Evolutionary conservation across 106 monocot species (phyloP).

Genomic region (Narthecium ossifragum): DNA sequence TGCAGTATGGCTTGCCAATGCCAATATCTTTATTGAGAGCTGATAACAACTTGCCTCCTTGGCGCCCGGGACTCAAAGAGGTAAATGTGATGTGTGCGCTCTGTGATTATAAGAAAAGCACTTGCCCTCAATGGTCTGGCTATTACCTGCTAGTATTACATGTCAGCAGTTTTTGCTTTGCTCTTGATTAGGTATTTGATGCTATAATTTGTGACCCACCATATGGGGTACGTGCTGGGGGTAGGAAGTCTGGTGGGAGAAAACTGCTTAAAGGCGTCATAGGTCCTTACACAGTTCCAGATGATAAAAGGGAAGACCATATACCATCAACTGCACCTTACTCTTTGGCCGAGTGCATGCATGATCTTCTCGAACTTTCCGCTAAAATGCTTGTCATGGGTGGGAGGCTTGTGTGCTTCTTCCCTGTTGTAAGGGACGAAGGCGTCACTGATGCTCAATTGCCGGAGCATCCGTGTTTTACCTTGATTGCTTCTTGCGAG

Average conservation of each 20-base stretch:
- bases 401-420: slow-evolving; percentile 91
- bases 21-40: slow-evolving; percentile 81
- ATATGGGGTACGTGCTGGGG: slow-evolving; percentile 96
- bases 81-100: slow-evolving; percentile 24
- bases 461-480: slow-evolving; percentile 92
- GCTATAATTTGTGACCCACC: slow-evolving; percentile 99
- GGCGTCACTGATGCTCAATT: slow-evolving; percentile 25
- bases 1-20: slow-evolving; percentile 79
- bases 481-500: slow-evolving; percentile 53
- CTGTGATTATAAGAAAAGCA: too few relatives aligned
- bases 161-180: background rate
- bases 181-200: slow-evolving; percentile 61
- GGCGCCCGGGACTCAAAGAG: slow-evolving; percentile 79
- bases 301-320: slow-evolving; percentile 72
- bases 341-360: slow-evolving; percentile 77
- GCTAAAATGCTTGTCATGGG: slow-evolving; percentile 86
- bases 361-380: slow-evolving; percentile 82
- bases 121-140: too few relatives aligned
- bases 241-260: slow-evolving; percentile 92
- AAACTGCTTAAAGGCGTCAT: slow-evolving; percentile 74
- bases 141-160: too few relatives aligned
- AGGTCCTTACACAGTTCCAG: slow-evolving; percentile 82
- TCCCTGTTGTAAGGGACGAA: slow-evolving; percentile 77
- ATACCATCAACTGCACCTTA: slow-evolving; percentile 97
- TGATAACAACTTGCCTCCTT: slow-evolving; percentile 93